Evolutionary conservation across 2,329 filamentous ascomycete species (phyloP), one percentile per base, ranked within the genome.

Genomic region (Pestalotiopsis sp.): DNA sequence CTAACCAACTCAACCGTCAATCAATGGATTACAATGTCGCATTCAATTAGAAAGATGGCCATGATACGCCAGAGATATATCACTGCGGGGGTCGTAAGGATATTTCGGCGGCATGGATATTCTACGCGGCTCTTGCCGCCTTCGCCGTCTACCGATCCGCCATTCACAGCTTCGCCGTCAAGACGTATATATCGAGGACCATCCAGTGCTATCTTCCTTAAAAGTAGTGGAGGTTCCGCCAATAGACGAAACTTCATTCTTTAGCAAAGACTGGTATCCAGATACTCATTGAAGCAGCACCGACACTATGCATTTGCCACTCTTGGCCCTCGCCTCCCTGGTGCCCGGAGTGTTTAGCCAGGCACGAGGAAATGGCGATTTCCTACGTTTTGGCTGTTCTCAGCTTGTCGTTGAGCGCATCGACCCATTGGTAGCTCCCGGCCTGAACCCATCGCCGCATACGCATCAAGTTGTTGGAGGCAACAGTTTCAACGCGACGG

Each of bases 361-460:
- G 45, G 45, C 45, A 0, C n/a, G 57, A 62, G 59, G 59, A 41
- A 20, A 62, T 62, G 59, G 27, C 12, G 23, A 36, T 23, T 62
- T 62, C 4, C 36, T 67, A 14, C 65, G 65, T 13, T 67, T 67
- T 23, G 65, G 65, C 1, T 67, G 65, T 20, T 67, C 65, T 11
- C 65, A 67, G 14, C 52, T 67, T 11, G 57, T 61, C 31, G 56
- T 67, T 2, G 65, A 67, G 36, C 60, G 65, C 7, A 60, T 63
- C n/a, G 61, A 65, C 6, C 71, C 72, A 58, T 69, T 69, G 3
- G 68, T 69, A 4, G 57, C 45, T 38, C 68, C 68, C 20, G 85
- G 84, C 3, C 66, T 65, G 3, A 79, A 85, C 41, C 83, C 85
- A 11, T 80, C 84, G 6, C 74, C 75, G 27, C 86, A 88, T 75